phyloP scores from a whole-genome alignment of 2,329 filamentous ascomycete genomes.

The Xylariaceae sp. region DNA sequence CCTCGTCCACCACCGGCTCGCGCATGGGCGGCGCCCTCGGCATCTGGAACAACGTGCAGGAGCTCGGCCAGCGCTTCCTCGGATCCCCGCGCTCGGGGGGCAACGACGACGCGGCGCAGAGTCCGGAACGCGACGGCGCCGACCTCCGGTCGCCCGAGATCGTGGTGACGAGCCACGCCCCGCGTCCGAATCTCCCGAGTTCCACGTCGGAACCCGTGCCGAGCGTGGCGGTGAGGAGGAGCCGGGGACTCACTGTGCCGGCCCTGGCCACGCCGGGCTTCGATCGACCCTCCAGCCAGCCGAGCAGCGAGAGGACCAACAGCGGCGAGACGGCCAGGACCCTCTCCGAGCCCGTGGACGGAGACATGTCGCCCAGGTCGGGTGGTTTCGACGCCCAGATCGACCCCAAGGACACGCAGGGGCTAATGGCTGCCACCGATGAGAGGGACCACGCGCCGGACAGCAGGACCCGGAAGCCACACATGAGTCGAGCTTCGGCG shows the following conservation, averaged over 20 bases:
- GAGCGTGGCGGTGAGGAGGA: slow-evolving; percentile 8
- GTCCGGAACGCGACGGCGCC: slow-evolving; percentile 6
- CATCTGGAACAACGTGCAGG: slow-evolving; percentile 21
- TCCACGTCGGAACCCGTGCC: slow-evolving; percentile 16
- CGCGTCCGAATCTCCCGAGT: slow-evolving; percentile 20
- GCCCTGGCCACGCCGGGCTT: slow-evolving; percentile 20
- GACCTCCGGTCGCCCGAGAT: slow-evolving; percentile 26
- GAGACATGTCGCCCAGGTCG: slow-evolving; percentile 17
- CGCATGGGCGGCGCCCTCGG: slow-evolving; percentile 12
- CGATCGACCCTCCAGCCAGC: slow-evolving; percentile 21
- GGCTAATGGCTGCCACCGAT: slow-evolving; percentile 1
- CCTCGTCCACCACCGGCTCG: slow-evolving; percentile 6
- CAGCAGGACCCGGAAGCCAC: slow-evolving; percentile 6
- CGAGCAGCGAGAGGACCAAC: slow-evolving; percentile 15
- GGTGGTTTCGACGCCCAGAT: neutral
- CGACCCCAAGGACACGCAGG: neutral
- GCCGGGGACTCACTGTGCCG: slow-evolving; percentile 27
- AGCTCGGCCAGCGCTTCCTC: slow-evolving; percentile 20
- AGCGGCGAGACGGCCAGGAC: slow-evolving; percentile 14
- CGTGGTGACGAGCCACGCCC: slow-evolving; percentile 26
- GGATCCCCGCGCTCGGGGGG: slow-evolving; percentile 10
- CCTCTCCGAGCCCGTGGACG: slow-evolving; percentile 24
- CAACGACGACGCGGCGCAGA: slow-evolving; percentile 7
- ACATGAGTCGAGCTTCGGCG: slow-evolving; percentile 9
- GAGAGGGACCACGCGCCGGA: slow-evolving; percentile 2